phyloP scores from a whole-genome alignment of 768 basidiomycete genomes.

The Phanerodontia chrysosporium region DNA sequence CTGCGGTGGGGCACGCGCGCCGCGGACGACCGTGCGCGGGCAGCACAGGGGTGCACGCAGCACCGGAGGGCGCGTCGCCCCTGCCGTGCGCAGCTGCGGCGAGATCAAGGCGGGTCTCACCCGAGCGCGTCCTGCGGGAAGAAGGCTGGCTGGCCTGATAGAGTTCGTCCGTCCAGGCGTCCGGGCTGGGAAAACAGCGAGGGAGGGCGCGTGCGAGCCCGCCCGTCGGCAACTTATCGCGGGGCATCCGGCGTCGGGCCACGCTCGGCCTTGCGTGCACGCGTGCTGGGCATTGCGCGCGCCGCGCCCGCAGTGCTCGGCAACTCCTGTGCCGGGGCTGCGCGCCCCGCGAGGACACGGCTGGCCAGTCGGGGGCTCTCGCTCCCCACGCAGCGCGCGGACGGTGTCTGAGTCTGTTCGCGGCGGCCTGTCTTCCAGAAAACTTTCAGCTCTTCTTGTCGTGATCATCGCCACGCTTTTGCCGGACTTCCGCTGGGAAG shows the following conservation, averaged over 20 bases:
- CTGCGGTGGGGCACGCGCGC: too few species aligned
- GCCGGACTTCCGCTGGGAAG: neutral
- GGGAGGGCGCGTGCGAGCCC: neutral
- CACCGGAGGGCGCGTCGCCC: neutral
- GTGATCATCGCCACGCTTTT: neutral
- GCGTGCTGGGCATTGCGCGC: neutral
- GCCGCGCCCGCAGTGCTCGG: neutral
- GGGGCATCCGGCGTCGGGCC: neutral
- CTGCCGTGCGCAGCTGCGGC: too few species aligned
- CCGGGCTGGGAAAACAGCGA: neutral
- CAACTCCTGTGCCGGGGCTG: too few species aligned
- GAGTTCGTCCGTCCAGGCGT: neutral
- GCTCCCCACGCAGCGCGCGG: neutral
- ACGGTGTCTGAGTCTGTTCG: neutral
- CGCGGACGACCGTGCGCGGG: too few species aligned
- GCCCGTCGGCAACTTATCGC: neutral
- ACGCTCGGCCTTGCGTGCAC: neutral
- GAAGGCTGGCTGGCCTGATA: neutral
- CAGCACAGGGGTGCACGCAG: neutral
- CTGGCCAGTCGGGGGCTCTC: neutral
- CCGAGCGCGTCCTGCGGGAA: neutral
- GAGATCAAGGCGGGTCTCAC: neutral
- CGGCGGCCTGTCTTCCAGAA: neutral
- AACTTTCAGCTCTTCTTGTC: neutral
- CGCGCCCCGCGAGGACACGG: too few species aligned